A percentile compares a stretch with the other conserved stretches of the same genome.
Conservation (phyloP, 2,329 filamentous ascomycete genomes). For the Falciphora oryzae region DNA sequence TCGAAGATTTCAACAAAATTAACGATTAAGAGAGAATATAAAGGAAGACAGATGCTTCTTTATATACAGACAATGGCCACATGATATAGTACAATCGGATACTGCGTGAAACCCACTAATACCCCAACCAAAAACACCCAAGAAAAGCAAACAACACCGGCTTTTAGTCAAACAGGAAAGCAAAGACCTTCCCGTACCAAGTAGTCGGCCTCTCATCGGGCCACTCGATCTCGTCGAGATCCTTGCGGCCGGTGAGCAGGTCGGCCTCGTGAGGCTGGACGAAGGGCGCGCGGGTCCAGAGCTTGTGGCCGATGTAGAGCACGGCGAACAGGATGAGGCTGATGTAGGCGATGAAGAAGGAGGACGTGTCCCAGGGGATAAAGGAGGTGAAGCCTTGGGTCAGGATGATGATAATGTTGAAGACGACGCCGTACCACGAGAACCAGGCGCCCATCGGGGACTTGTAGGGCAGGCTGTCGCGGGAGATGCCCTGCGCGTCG, state of each 20-base stretch:
- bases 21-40: neutral
- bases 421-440: constrained; percentile 60
- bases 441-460: constrained; percentile 59
- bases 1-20: too few relatives aligned
- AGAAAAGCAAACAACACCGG: neutral
- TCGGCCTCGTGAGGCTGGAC: constrained; percentile 53
- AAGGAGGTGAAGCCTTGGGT: constrained; percentile 67
- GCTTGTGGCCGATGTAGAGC: constrained; percentile 57
- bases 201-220: neutral
- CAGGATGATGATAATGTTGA: constrained; percentile 57
- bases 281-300: constrained; percentile 39
- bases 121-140: neutral
- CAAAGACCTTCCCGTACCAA: constrained; percentile 2
- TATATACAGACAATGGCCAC: neutral
- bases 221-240: constrained; percentile 3
- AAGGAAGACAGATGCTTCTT: neutral
- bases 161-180: constrained; percentile 1
- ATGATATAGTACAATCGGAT: neutral
- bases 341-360: constrained; percentile 61
- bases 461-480: constrained; percentile 52
- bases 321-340: constrained; percentile 58
- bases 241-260: constrained; percentile 29
- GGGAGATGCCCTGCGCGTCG: constrained; percentile 48
- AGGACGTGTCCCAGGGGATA: constrained; percentile 51
- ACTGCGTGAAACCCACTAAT: neutral